Base-by-base conservation (phyloP, 2,329 filamentous ascomycete species). In the Colletotrichum navitas region DNA sequence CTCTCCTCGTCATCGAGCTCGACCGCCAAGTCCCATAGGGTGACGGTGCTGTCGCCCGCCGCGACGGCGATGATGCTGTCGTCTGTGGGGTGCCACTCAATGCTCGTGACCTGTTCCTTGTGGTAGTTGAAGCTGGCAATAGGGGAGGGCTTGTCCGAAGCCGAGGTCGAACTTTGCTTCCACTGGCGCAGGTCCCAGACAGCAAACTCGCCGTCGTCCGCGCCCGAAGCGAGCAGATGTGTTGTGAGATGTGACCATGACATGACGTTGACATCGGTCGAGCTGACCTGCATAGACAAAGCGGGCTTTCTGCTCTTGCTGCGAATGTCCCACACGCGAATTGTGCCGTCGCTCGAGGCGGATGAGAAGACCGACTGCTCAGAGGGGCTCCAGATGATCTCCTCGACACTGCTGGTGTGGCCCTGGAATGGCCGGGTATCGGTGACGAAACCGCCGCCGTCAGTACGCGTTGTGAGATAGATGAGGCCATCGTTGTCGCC, bases 1-100 rank as follows among this genome's bases (percentile, higher is more conserved):
- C 92, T 97, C 87, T 98, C 96, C 82, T 99, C 96, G 79, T 98
- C 96, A 77, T 99, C 96, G 73, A 98, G 81, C 85, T 99, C 96
- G 68, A 98, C 96, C 0, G 95, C 94, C 79, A 99, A 82, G 88
- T 99, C 96, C 96, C 96, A 98, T 41, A 98, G 84, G 1, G 96
- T 98, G 41, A 98, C 90, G 0, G 95, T 98, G 83, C 95, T 95
- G 81, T 99, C 96, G 55, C 92, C 96, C 0, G 94, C 94, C 29
- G 94, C 95, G 52, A 98, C 94, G 3, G 94, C 93, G 21, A 99
- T 90, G 78, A 98, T 97, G 80, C 93, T 97, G 85, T 99, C 95
- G 78, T 99, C 96, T 1, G 94, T 95, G 2, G 96, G 95, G 82
- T 98, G 95, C 95, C 96, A 99, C 84, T 98, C 95, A 49, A 99